phyloP scores from a whole-genome alignment of 2,329 filamentous ascomycete species.

The Cladophialophora immunda region DNA sequence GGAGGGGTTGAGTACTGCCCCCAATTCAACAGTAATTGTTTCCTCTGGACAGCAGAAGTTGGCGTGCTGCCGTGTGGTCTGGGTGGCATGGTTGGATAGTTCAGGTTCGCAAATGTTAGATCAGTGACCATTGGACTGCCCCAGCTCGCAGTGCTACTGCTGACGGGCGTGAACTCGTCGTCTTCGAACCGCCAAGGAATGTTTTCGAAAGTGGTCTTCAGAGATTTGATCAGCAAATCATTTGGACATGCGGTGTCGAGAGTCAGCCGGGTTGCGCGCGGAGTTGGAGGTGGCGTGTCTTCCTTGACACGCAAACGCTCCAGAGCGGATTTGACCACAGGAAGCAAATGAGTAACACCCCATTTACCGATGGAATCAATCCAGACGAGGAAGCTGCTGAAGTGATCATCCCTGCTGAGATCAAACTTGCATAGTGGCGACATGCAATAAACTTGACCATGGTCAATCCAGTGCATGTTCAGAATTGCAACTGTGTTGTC shows the following conservation, averaged over 20 bases:
- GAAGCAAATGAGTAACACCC: slow-evolving; percentile 36
- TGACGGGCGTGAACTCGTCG: slow-evolving; percentile 39
- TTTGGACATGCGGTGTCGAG: slow-evolving; percentile 32
- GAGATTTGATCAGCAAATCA: slow-evolving; percentile 33
- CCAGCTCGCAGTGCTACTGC: slow-evolving; percentile 39
- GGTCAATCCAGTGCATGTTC: slow-evolving; percentile 42
- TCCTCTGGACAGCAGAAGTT: slow-evolving; percentile 25
- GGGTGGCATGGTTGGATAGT: slow-evolving; percentile 13
- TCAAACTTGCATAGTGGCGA: slow-evolving; percentile 41
- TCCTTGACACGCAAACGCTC: slow-evolving; percentile 26
- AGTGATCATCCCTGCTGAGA: slow-evolving; percentile 38
- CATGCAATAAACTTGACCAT: slow-evolving; percentile 41
- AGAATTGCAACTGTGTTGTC: slow-evolving; percentile 40
- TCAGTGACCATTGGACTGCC: slow-evolving; percentile 35
- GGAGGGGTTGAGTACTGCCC: slow-evolving; percentile 26
- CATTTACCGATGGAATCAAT: slow-evolving; percentile 40
- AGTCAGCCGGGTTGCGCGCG: slow-evolving; percentile 26
- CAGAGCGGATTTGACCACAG: slow-evolving; percentile 37
- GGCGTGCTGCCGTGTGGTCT: slow-evolving; percentile 18
- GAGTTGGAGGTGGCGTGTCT: slow-evolving; percentile 35
- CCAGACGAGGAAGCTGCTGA: slow-evolving; percentile 38
- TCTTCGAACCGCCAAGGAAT: slow-evolving; percentile 39
- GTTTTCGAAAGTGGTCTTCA: slow-evolving; percentile 37
- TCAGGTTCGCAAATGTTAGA: slow-evolving; percentile 21
- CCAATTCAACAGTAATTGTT: slow-evolving; percentile 25